phyloP scores from a whole-genome alignment of 1,139 yeast genomes.

The Lodderomyces orthopsilosis region DNA sequence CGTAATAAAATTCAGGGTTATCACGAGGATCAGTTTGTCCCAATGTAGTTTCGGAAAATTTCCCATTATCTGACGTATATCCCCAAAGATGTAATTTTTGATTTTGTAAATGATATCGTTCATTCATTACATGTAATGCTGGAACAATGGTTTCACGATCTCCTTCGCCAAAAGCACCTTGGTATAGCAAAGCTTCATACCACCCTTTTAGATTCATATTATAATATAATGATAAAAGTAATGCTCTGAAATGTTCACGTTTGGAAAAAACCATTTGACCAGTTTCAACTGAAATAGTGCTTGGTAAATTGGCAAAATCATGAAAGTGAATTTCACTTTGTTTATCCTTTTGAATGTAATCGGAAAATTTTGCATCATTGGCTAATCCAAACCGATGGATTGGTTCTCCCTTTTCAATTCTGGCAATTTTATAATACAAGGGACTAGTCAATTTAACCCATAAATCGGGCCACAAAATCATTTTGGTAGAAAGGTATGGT shows the following conservation, averaged over 20 bases:
- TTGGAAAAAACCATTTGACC: slow-evolving; percentile 38
- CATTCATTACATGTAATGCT: slow-evolving; percentile 36
- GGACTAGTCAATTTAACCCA: slow-evolving; percentile 40
- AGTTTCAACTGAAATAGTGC: slow-evolving; percentile 29
- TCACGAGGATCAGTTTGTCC: slow-evolving; percentile 35
- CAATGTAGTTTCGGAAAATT: slow-evolving; percentile 29
- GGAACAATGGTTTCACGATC: slow-evolving; percentile 42
- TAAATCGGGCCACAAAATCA: slow-evolving; percentile 39
- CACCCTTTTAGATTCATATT: slow-evolving; percentile 27
- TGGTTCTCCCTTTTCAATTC: slow-evolving; percentile 30
- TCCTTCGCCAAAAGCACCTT: slow-evolving; percentile 39
- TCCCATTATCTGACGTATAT: slow-evolving; percentile 18
- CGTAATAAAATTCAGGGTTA: slow-evolving; percentile 19
- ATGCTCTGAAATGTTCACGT: slow-evolving; percentile 27
- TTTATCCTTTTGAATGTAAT: slow-evolving; percentile 20
- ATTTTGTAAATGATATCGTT: slow-evolving; percentile 30
- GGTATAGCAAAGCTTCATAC: slow-evolving; percentile 33
- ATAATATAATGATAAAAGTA: slow-evolving; percentile 33
- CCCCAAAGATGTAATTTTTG: slow-evolving; percentile 27
- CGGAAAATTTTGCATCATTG: slow-evolving; percentile 24
- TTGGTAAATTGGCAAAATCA: slow-evolving; percentile 33
- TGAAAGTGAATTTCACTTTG: slow-evolving; percentile 25
- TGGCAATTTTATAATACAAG: slow-evolving; percentile 31
- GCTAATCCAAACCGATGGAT: slow-evolving; percentile 28
- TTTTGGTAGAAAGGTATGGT: slow-evolving; percentile 27